These are phyloP conservation scores for Apiospora hydei DNA, from an alignment of 2,329 filamentous ascomycete species.

Conservation along the genomic window DNA sequence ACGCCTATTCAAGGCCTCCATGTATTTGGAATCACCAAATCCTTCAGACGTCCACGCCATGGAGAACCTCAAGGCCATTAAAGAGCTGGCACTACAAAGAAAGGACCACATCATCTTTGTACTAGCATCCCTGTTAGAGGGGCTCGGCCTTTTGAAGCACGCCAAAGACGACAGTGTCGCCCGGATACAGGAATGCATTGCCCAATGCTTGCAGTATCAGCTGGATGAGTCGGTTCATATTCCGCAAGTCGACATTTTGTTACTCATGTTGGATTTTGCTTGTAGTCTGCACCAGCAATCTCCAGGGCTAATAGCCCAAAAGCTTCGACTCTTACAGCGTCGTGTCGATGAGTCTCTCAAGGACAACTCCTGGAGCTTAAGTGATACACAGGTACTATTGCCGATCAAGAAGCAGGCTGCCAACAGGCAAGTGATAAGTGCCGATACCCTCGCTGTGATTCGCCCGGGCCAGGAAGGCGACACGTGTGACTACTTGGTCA, in stretches of 20 bases:
- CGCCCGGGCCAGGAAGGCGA: conserved; percentile 53
- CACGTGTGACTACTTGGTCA: conserved; percentile 61
- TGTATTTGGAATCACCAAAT: conserved; percentile 68
- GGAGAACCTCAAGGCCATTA: conserved; percentile 73
- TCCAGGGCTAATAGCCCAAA: conserved; percentile 62
- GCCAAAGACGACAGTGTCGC: conserved; percentile 71
- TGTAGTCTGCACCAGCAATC: conserved; percentile 72
- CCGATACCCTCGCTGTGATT: conserved; percentile 63
- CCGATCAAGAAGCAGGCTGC: conserved; percentile 61
- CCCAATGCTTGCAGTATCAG: conserved; percentile 76
- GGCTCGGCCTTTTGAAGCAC: conserved; percentile 71
- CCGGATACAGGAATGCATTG: conserved; percentile 75
- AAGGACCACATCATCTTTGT: conserved; percentile 71
- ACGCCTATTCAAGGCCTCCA: conserved; percentile 74
- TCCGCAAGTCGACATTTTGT: conserved; percentile 70
- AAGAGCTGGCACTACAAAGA: conserved; percentile 63
- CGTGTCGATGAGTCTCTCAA: conserved; percentile 64
- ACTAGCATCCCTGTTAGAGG: conserved; percentile 72
- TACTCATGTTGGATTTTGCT: conserved; percentile 73
- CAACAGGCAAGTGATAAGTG: conserved; percentile 59
- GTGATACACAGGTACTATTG: conserved; percentile 58
- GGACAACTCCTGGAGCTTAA: conserved; percentile 53
- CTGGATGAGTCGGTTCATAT: conserved; percentile 68
- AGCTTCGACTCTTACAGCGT: conserved; percentile 68
- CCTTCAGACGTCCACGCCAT: conserved; percentile 69